These are phyloP conservation scores for Leccinum huronense DNA, from an alignment of 1,284 basidiomycete genomes.

Conservation along the genomic window DNA sequence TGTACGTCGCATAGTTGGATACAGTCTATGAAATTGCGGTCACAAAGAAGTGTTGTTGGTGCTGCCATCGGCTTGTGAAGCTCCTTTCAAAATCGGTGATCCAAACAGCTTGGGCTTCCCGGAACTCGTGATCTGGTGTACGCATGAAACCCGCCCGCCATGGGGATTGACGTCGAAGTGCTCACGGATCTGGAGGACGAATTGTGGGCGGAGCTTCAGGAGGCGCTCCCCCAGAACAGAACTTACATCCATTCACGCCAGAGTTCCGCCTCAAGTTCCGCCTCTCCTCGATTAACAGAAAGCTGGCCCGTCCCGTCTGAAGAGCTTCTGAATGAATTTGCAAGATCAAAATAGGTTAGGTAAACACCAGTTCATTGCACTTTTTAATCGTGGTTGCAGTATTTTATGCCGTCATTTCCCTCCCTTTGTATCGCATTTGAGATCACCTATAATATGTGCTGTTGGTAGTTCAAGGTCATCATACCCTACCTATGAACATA, in stretches of 20 bases:
- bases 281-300: not conserved
- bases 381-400: not conserved
- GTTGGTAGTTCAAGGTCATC: not conserved
- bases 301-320: not conserved
- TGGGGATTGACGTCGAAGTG: not conserved
- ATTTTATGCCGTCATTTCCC: not conserved
- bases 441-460: not conserved
- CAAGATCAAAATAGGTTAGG: not conserved
- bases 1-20: not conserved
- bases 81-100: not conserved
- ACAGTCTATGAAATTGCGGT: not conserved
- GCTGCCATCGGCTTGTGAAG: not conserved
- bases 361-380: not conserved
- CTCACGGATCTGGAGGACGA: not conserved
- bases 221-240: not conserved
- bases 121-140: conserved; percentile 1
- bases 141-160: not conserved
- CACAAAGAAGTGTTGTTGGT: not conserved
- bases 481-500: conserved; percentile 1
- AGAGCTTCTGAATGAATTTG: not conserved
- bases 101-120: not conserved
- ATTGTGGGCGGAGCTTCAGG: not conserved
- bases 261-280: not conserved
- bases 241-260: not conserved
- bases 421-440: not conserved